A percentile compares a stretch with the other conserved stretches of the same genome.
Conservation (phyloP, 2,329 filamentous ascomycete species). For the Botrytis pseudocinerea region DNA sequence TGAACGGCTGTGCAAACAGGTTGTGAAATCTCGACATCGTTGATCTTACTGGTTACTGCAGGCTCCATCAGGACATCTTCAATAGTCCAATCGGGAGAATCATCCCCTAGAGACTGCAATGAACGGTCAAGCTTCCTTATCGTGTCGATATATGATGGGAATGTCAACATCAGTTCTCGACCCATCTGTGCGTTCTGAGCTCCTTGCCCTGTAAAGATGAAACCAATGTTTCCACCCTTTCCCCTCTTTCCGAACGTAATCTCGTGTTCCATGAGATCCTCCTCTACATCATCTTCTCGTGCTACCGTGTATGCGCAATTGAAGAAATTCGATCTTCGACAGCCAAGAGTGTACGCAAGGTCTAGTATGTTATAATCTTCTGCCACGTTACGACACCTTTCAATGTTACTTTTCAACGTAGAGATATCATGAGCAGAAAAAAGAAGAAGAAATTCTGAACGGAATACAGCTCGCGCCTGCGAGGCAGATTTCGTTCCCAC, state of each 20-base stretch:
- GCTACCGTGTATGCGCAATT: slow-evolving; percentile 14
- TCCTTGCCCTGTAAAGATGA: slow-evolving; percentile 39
- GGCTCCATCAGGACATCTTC: slow-evolving; percentile 37
- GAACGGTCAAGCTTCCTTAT: slow-evolving; percentile 17
- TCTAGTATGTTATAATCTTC: slow-evolving; percentile 14
- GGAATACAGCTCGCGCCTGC: background rate
- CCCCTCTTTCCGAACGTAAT: slow-evolving; percentile 16
- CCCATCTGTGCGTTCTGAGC: slow-evolving; percentile 38
- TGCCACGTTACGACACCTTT: slow-evolving; percentile 1
- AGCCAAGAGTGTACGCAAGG: slow-evolving; percentile 10
- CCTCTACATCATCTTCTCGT: slow-evolving; percentile 10
- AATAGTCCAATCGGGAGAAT: slow-evolving; percentile 26
- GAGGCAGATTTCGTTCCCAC: background rate
- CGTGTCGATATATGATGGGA: slow-evolving; percentile 29
- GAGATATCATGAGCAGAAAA: slow-evolving; percentile 21
- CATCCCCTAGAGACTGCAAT: slow-evolving; percentile 8
- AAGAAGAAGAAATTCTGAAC: background rate
- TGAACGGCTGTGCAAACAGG: slow-evolving; percentile 51
- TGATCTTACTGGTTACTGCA: slow-evolving; percentile 32
- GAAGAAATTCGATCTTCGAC: background rate
- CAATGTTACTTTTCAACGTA: slow-evolving; percentile 17
- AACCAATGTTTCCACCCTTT: slow-evolving; percentile 7
- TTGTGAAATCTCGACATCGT: slow-evolving; percentile 35
- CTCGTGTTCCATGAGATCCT: slow-evolving; percentile 15
- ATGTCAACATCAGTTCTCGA: slow-evolving; percentile 25